These are phyloP conservation scores for Annona squamosa DNA, from an alignment of 164 flowering plant genomes.

Conservation along the genomic window DNA sequence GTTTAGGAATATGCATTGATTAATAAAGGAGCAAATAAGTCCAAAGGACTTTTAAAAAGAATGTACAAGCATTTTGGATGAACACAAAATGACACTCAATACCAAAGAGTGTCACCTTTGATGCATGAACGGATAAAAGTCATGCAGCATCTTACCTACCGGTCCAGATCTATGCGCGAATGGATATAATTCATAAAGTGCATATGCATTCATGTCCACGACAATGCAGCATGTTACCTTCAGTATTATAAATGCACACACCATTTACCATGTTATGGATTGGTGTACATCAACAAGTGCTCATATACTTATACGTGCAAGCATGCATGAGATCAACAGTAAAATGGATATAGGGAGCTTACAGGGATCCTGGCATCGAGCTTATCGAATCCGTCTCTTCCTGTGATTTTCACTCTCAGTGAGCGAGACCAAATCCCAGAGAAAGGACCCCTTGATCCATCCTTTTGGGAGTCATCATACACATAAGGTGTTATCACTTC, in stretches of 20 bases:
- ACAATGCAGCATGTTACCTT: background rate
- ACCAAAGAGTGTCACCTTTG: background rate
- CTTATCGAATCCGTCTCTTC: constrained; percentile 86
- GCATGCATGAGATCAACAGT: background rate
- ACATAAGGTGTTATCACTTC: constrained; percentile 81
- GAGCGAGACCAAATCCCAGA: constrained; percentile 74
- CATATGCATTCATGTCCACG: background rate
- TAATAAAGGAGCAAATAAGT: background rate
- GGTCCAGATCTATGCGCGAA: background rate
- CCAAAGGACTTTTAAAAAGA: background rate
- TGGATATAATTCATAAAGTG: background rate
- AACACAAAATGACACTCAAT: background rate
- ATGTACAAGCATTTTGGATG: background rate
- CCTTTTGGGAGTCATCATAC: constrained; percentile 34
- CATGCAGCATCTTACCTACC: background rate
- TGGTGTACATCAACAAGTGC: background rate
- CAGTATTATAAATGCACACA: background rate
- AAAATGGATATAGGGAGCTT: constrained; percentile 24
- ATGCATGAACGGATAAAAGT: background rate
- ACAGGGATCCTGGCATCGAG: constrained; percentile 90
- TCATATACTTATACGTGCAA: background rate
- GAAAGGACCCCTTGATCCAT: constrained; percentile 46
- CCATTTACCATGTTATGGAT: background rate
- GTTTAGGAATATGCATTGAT: background rate
- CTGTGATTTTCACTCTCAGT: constrained; percentile 78